phyloP scores from a whole-genome alignment of 2,329 filamentous ascomycete species.

The Cladophialophora bantiana region DNA sequence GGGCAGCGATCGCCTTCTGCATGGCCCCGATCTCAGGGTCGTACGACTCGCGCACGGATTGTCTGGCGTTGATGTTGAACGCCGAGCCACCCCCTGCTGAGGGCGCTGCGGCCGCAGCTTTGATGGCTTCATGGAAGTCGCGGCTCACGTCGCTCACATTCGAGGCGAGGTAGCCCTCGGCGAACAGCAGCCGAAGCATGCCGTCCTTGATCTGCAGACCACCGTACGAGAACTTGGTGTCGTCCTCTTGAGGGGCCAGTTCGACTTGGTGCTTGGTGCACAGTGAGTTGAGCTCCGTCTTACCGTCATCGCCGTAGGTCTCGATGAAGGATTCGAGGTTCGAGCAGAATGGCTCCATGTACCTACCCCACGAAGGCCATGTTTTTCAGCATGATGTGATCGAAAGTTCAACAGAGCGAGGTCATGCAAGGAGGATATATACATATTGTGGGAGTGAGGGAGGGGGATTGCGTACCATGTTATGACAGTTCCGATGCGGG shows the following conservation, averaged over 20 bases:
- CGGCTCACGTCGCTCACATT: constrained; percentile 55
- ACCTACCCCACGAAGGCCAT: constrained; percentile 4
- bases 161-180: constrained; percentile 54
- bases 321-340: constrained; percentile 50
- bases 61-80: constrained; percentile 55
- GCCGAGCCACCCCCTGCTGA: constrained; percentile 32
- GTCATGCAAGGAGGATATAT: too few relatives aligned
- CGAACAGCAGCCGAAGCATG: constrained; percentile 57
- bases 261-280: constrained; percentile 18
- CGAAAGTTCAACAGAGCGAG: too few relatives aligned
- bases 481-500: constrained; percentile 49
- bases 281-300: constrained; percentile 59
- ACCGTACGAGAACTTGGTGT: constrained; percentile 23
- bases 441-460: too few relatives aligned
- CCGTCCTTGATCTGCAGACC: constrained; percentile 50
- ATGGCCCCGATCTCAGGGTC: constrained; percentile 53
- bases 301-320: constrained; percentile 49
- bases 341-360: constrained; percentile 20
- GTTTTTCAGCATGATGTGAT: too few relatives aligned
- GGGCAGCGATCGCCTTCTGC: constrained; percentile 47
- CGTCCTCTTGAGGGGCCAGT: constrained; percentile 15
- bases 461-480: constrained; percentile 47
- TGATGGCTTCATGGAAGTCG: constrained; percentile 56
- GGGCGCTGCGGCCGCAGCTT: constrained; percentile 52
- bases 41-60: constrained; percentile 54